Evolutionary conservation across 306 rosid genomes (phyloP), one percentile per base, ranked within the genome.

Genomic region (Aeschynomene evenia): DNA sequence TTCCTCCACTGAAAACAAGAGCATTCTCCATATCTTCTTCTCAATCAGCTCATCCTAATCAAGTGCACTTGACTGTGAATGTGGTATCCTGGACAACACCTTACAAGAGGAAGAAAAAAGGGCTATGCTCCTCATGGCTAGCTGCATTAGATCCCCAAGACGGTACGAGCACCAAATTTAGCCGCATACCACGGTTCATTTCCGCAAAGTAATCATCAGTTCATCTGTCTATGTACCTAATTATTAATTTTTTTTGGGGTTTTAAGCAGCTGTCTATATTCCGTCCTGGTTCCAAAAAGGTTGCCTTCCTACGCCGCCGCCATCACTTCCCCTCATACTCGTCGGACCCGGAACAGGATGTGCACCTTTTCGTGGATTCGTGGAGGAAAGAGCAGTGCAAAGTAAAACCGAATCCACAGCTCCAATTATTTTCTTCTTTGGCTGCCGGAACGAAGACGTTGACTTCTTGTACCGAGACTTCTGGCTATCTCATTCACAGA

Each of bases 261-360:
- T 85, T 39, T 53, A 31, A 74, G 57, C 91, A 93, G 96, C 75
- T 15, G 23, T 75, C 56, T 60, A 57, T 66, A 18, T 90, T 58
- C 95, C 96, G 56, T 89, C 72, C 11, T 94, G 98, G 97, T 76
- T 90, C 72, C 84, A 63, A n/a, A 88, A 87, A 80, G 96, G 98
- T 51, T 81, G 84, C 54, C 97, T 94, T 69, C 90, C 90, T 33
- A 65, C 87, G 7, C 98, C 98, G 36, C 66, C 83, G n/a, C 87
- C 89, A 11, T 84, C 88, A 10, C 90, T 90, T 56, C 97, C 98
- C 39, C 86, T 94, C 64, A 78, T 90, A 78, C 96, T 94, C 10
- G 50, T 94, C 23, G 98, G 98, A 55, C 98, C 98, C 0, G 97
- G 98, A 64, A 90, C 98, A 0, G 98, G 98, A 14, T 94, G 97